These are phyloP conservation scores for Sporisorium scitamineum DNA, from an alignment of 1,284 basidiomycete genomes.

Conservation along the genomic window DNA sequence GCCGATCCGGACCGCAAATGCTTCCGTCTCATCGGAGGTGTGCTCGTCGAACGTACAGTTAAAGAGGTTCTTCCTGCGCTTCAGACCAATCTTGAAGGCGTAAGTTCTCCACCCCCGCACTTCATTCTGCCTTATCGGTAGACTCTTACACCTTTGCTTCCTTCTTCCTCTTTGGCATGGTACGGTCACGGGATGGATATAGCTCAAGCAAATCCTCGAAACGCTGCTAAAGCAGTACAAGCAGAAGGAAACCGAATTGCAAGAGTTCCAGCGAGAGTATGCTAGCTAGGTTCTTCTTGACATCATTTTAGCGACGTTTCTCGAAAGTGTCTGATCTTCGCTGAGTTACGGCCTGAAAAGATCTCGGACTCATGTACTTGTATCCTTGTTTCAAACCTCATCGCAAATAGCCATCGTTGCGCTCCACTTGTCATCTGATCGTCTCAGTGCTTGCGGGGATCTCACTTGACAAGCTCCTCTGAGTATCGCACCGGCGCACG, in stretches of 20 bases:
- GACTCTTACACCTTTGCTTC: background rate
- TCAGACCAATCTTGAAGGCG: conserved; percentile 63
- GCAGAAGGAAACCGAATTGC: conserved; percentile 60
- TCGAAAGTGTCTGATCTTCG: background rate
- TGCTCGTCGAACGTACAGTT: conserved; percentile 94
- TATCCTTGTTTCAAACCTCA: conserved; percentile 12
- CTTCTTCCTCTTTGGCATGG: too few relatives aligned
- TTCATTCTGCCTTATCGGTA: background rate
- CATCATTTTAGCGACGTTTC: background rate
- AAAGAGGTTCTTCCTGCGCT: conserved; percentile 89
- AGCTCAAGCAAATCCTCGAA: conserved; percentile 65
- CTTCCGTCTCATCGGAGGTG: conserved; percentile 94
- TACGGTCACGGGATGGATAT: background rate
- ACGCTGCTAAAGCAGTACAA: conserved; percentile 67
- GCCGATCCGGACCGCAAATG: conserved; percentile 91
- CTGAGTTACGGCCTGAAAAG: background rate
- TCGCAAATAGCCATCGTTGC: background rate
- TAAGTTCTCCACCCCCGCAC: conserved; percentile 33
- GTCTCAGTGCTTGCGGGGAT: background rate
- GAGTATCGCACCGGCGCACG: background rate
- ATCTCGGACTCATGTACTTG: conserved; percentile 17
- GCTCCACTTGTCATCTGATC: background rate
- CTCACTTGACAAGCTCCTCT: background rate
- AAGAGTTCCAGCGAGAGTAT: conserved; percentile 56
- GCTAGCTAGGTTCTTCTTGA: conserved; percentile 13